These are phyloP conservation scores for Candolleomyces eurysporus DNA, from an alignment of 768 basidiomycete genomes.

Conservation along the genomic window DNA sequence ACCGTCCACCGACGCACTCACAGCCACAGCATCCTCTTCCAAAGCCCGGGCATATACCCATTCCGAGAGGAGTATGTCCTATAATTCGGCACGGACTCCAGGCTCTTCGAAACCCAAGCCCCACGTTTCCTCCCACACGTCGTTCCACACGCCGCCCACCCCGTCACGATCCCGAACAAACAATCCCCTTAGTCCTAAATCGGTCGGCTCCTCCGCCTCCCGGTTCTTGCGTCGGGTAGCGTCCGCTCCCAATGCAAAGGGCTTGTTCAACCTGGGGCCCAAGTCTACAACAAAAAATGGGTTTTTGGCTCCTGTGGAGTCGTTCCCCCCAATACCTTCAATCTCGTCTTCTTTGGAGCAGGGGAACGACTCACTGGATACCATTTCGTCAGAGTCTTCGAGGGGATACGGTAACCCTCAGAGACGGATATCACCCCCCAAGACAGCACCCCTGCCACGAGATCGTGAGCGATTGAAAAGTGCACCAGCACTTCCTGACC, in stretches of 20 bases:
- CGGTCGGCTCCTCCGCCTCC: slow-evolving; percentile 71
- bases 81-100: slow-evolving; percentile 22
- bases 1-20: slow-evolving; percentile 39
- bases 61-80: slow-evolving; percentile 40
- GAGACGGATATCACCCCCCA: slow-evolving; percentile 34
- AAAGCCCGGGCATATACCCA: slow-evolving; percentile 35
- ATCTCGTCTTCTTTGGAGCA: slow-evolving; percentile 52
- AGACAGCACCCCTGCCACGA: slow-evolving; percentile 31
- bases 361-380: slow-evolving; percentile 73
- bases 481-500: slow-evolving; percentile 35
- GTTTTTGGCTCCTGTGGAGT: slow-evolving; percentile 67
- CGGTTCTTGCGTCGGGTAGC: slow-evolving; percentile 95
- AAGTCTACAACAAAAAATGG: slow-evolving; percentile 72
- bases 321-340: slow-evolving; percentile 54
- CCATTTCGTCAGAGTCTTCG: slow-evolving; percentile 74
- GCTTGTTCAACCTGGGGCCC: slow-evolving; percentile 67
- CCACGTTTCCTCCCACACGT: slow-evolving; percentile 45
- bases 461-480: slow-evolving; percentile 44
- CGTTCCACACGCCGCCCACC: slow-evolving; percentile 39
- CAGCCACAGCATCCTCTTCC: slow-evolving; percentile 27
- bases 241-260: slow-evolving; percentile 95
- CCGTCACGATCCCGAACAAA: slow-evolving; percentile 45
- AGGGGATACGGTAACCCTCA: slow-evolving; percentile 43
- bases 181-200: slow-evolving; percentile 63
- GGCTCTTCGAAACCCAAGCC: slow-evolving; percentile 29